Conservation (phyloP, 2,329 filamentous ascomycete species). For the Botryotinia globosa region DNA sequence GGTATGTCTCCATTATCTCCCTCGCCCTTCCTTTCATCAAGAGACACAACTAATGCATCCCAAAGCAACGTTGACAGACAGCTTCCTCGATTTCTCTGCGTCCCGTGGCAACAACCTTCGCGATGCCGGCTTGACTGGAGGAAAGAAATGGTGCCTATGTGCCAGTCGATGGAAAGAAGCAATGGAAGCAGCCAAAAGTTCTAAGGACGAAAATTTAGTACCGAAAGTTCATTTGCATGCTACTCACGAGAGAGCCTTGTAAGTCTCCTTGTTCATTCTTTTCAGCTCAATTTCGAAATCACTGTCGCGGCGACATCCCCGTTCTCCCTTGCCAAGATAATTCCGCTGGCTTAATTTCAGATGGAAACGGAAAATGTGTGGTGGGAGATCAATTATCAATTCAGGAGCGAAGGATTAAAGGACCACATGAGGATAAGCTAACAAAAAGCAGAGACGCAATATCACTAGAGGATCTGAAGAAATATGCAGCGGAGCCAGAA, state of each 20-base stretch:
- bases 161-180: conserved; percentile 59
- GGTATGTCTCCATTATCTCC: conserved; percentile 21
- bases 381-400: background rate
- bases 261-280: conserved; percentile 23
- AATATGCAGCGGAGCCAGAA: conserved; percentile 33
- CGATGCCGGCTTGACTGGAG: conserved; percentile 51
- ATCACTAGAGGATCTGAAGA: conserved; percentile 39
- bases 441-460: conserved; percentile 24
- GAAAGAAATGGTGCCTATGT: conserved; percentile 64
- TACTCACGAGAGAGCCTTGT: conserved; percentile 40
- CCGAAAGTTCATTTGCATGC: conserved; percentile 41
- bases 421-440: background rate
- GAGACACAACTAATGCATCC: background rate
- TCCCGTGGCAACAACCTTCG: conserved; percentile 58
- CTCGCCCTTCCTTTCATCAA: background rate
- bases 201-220: conserved; percentile 25
- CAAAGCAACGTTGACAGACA: conserved; percentile 51
- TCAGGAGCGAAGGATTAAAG: background rate
- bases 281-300: background rate
- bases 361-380: background rate
- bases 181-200: conserved; percentile 25
- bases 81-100: conserved; percentile 61
- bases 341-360: background rate
- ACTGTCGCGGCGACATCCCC: background rate
- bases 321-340: too few relatives aligned